A percentile compares a stretch with the other conserved stretches of the same genome.
phyloP scores from a whole-genome alignment of 495 filamentous ascomycete species.

The Baudoinia panamericana region DNA sequence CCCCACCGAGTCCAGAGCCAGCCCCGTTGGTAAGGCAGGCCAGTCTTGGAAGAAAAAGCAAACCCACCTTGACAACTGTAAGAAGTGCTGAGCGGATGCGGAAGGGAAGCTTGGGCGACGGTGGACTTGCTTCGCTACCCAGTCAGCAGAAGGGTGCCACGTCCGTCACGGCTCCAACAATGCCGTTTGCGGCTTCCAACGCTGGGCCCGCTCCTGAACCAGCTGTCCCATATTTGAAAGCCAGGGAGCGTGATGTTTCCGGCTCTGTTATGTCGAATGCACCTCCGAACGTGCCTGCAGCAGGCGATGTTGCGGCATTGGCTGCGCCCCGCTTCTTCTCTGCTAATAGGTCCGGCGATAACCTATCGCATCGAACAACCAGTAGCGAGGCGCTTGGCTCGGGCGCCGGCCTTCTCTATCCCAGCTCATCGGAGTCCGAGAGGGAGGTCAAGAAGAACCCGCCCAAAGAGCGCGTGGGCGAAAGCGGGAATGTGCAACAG shows the following conservation, averaged over 20 bases:
- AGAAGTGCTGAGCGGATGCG: slow-evolving; percentile 28
- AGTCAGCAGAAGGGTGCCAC: slow-evolving; percentile 4
- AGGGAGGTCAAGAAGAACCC: slow-evolving; percentile 14
- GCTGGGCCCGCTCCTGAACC: no score
- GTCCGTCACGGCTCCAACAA: neutral
- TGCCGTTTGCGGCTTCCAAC: neutral
- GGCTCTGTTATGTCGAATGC: neutral
- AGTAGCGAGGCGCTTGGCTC: slow-evolving; percentile 11
- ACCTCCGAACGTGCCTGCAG: slow-evolving; percentile 3
- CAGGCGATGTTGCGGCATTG: slow-evolving; percentile 6
- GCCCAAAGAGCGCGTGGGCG: slow-evolving; percentile 8
- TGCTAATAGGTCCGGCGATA: slow-evolving; percentile 4
- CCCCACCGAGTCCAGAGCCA: slow-evolving; percentile 24
- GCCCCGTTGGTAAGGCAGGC: slow-evolving; percentile 58
- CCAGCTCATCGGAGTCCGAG: slow-evolving; percentile 26
- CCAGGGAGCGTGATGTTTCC: neutral
- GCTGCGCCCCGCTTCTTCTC: neutral
- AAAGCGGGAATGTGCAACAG: neutral
- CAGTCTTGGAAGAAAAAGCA: slow-evolving; percentile 61
- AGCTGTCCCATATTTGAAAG: no score
- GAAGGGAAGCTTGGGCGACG: slow-evolving; percentile 2
- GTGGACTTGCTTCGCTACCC: slow-evolving; percentile 19
- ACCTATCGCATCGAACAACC: neutral
- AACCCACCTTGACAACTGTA: slow-evolving; percentile 57
- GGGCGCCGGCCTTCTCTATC: slow-evolving; percentile 26